Evolutionary conservation across 305 asterid genomes (phyloP).

Genomic region (Solanum hybrid): DNA sequence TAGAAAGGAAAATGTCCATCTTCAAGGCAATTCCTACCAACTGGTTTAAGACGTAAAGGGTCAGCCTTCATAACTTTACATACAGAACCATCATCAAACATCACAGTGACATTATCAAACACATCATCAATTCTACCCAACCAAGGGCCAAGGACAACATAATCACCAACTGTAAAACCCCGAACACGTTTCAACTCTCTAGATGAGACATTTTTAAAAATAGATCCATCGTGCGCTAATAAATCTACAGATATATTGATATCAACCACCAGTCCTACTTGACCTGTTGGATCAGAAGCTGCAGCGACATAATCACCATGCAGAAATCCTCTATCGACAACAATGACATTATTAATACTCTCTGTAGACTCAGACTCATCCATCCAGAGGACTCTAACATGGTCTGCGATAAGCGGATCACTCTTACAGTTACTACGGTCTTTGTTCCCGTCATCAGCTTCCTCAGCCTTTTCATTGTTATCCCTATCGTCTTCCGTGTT

Average conservation of each 20-base stretch:
- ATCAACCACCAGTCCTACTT: slow-evolving; percentile 83
- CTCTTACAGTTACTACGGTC: slow-evolving; percentile 34
- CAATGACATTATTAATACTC: slow-evolving; percentile 41
- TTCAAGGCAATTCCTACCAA: slow-evolving; percentile 58
- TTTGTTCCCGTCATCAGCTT: slow-evolving; percentile 20
- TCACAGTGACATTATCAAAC: slow-evolving; percentile 80
- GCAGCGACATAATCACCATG: slow-evolving; percentile 95
- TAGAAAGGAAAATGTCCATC: slow-evolving; percentile 90
- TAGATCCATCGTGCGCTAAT: slow-evolving; percentile 48
- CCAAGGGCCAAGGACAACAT: slow-evolving; percentile 92
- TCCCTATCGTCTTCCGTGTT: slow-evolving; percentile 17
- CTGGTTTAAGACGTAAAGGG: slow-evolving; percentile 68
- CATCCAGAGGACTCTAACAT: slow-evolving; percentile 82
- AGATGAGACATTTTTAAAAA: slow-evolving; percentile 41
- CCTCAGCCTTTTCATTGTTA: not conserved
- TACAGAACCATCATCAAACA: slow-evolving; percentile 88
- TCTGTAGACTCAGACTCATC: slow-evolving; percentile 69
- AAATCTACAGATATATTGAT: slow-evolving; percentile 57
- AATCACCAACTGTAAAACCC: slow-evolving; percentile 82
- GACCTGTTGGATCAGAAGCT: slow-evolving; percentile 82
- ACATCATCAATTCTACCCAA: slow-evolving; percentile 88
- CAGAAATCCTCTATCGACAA: slow-evolving; percentile 81
- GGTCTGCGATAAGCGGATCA: slow-evolving; percentile 52
- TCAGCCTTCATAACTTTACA: slow-evolving; percentile 91
- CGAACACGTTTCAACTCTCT: slow-evolving; percentile 64